A percentile compares a stretch with the other conserved stretches of the same genome.
Conservation (phyloP, 1,139 yeast species). For the Kodamaea fungicola region DNA sequence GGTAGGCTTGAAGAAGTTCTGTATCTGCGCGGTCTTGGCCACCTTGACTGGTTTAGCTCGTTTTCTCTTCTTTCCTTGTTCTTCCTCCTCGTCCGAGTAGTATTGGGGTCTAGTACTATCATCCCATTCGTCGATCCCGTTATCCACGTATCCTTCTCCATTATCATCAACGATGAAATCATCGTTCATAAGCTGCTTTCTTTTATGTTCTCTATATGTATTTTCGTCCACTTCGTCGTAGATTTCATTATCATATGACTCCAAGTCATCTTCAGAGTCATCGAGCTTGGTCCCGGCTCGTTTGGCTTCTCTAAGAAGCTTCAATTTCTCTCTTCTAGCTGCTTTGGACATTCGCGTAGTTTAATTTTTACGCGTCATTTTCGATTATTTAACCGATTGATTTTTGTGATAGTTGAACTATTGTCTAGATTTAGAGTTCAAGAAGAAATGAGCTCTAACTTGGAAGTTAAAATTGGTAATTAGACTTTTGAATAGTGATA, state of each 20-base stretch:
- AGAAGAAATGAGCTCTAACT: no score
- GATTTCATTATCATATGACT: constrained; percentile 38
- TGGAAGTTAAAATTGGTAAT: no score
- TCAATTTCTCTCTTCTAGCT: constrained; percentile 33
- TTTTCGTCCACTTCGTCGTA: constrained; percentile 88
- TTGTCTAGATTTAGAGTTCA: no score
- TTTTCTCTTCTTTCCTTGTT: constrained; percentile 23
- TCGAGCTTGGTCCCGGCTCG: constrained; percentile 29
- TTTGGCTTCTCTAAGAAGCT: constrained; percentile 41
- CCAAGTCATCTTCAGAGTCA: constrained; percentile 20
- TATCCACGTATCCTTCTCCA: constrained; percentile 87
- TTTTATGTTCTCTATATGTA: constrained; percentile 69
- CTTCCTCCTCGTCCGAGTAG: constrained; percentile 52
- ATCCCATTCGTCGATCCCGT: constrained; percentile 90
- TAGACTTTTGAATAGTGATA: no score
- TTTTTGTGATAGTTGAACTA: not conserved
- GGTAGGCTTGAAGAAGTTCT: constrained; percentile 49
- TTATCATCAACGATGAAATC: constrained; percentile 94
- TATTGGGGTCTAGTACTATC: constrained; percentile 47
- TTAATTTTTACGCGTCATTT: constrained; percentile 12
- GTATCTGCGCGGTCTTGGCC: constrained; percentile 48
- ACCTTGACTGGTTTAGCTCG: constrained; percentile 41
- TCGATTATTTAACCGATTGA: constrained; percentile 1
- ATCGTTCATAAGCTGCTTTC: constrained; percentile 79
- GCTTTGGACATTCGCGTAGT: constrained; percentile 21